Base-by-base conservation (phyloP, 2,329 filamentous ascomycete species). In the Colletotrichum horii region DNA sequence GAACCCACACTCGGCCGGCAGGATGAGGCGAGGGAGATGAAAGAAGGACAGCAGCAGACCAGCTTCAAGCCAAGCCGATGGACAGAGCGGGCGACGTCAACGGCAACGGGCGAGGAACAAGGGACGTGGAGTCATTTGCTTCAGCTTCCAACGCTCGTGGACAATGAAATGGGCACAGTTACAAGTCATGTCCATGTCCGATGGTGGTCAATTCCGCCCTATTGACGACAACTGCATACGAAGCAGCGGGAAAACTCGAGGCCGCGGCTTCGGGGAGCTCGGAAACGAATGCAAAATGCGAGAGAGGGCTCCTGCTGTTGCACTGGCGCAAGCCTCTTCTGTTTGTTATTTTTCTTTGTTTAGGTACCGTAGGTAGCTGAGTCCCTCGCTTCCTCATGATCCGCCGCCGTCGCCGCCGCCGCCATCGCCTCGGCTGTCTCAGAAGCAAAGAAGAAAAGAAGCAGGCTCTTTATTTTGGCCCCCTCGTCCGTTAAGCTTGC, bases 251-350 rank as follows among this genome's bases (percentile, higher is more conserved):
- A 22, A 34, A 15, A n/a, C 28, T 22, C 34, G n/a, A 64, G 22
- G 60, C 15, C 30, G 60, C n/a, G n/a, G 9, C 58, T 22, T 36
- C 30, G 28, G 26, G 34, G 34, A 64, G 61, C 61, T 64, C n/a
- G 61, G 32, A 36, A 64, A 38, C 60, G 34, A 24, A 15, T 36
- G 32, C 61, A 64, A 43, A 64, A 24, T 26, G 26, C 55, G 26
- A 58, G 24, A 28, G 22, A 38, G 34, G 22, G 61, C 22, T 38
- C 58, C 32, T 66, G 56, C 61, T 56, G 36, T 58, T 26, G 62
- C 62, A 32, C 34, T 68, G 70, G 64, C 48, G 48, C 71, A 74
- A 70, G 72, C 68, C 72, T 71, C 68, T 62, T 62, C 32, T 34
- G 56, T 68, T 64, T 73, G 22, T 61, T 67, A 22, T 30, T 48